Percentiles rank a stretch among this genome's conserved stretches.
These are phyloP conservation scores for Pseudotsuga menziesii DNA, from an alignment of 75 land plant genomes.

Conservation along the genomic window DNA sequence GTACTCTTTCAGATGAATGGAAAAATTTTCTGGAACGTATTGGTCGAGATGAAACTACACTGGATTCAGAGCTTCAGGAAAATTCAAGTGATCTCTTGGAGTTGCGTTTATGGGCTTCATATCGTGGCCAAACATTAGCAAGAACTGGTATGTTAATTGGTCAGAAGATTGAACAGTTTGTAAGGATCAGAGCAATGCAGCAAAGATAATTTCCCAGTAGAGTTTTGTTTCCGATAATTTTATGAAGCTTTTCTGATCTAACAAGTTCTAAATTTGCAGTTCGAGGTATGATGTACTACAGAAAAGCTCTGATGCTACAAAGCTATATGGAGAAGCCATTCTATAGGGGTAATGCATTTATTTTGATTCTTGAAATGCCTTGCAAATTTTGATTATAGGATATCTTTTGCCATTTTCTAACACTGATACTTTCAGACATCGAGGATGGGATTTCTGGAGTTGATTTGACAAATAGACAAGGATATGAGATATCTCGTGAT, in stretches of 20 bases:
- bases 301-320: slow-evolving; percentile 86
- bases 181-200: not conserved
- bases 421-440: slow-evolving; percentile 12
- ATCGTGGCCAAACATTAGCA: slow-evolving; percentile 89
- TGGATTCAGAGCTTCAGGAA: slow-evolving; percentile 40
- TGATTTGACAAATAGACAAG: slow-evolving; percentile 26
- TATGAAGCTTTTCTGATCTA: not conserved
- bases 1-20: slow-evolving; percentile 77
- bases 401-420: not conserved
- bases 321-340: slow-evolving; percentile 53
- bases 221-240: not conserved
- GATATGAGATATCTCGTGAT: slow-evolving; percentile 49
- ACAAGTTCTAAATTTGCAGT: slow-evolving; percentile 39
- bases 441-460: slow-evolving; percentile 41
- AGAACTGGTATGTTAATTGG: slow-evolving; percentile 56
- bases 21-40: slow-evolving; percentile 88
- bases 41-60: slow-evolving; percentile 32
- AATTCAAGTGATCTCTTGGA: slow-evolving; percentile 51
- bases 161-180: not conserved
- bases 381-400: not conserved
- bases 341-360: slow-evolving; percentile 28
- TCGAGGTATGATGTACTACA: slow-evolving; percentile 99
- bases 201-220: not conserved
- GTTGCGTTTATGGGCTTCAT: slow-evolving; percentile 84
- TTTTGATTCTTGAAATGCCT: not conserved